Percentiles rank a stretch among this genome's conserved stretches.
These are phyloP conservation scores for Camelina hispida DNA, from an alignment of 345 rosid species.

Conservation along the genomic window DNA sequence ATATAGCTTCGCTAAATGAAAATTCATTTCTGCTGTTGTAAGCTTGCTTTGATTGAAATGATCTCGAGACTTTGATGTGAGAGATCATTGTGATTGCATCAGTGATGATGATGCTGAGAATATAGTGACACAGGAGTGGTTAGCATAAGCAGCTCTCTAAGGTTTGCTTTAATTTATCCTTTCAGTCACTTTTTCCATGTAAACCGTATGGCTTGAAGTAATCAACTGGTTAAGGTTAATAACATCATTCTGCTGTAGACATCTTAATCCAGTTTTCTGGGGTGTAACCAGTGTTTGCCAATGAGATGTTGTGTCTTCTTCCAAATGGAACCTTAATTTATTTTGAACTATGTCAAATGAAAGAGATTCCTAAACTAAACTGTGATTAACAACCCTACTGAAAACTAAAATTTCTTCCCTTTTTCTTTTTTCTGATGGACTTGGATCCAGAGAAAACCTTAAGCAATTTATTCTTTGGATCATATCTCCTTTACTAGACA, in stretches of 20 bases:
- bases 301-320: background rate
- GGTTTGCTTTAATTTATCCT: background rate
- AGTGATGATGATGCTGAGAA: constrained; percentile 7
- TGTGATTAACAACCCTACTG: no score
- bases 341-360: no score
- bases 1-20: constrained; percentile 5
- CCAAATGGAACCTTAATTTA: background rate
- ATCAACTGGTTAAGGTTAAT: constrained; percentile 15
- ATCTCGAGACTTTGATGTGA: constrained; percentile 40
- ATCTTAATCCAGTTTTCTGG: constrained; percentile 12
- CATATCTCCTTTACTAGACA: background rate
- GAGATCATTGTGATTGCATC: constrained; percentile 34
- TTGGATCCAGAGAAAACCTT: constrained; percentile 9
- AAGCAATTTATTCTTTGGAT: background rate
- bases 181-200: background rate
- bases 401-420: no score
- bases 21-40: background rate
- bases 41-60: constrained; percentile 17
- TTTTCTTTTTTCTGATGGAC: background rate
- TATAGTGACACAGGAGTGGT: constrained; percentile 10
- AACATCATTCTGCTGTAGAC: constrained; percentile 11
- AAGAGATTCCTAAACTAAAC: no score
- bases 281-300: constrained; percentile 16
- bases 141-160: background rate
- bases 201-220: no score